Evolutionary conservation across 2,329 filamentous ascomycete genomes (phyloP), one percentile per base, ranked within the genome.

Genomic region (Trichophyton schoenleinii): DNA sequence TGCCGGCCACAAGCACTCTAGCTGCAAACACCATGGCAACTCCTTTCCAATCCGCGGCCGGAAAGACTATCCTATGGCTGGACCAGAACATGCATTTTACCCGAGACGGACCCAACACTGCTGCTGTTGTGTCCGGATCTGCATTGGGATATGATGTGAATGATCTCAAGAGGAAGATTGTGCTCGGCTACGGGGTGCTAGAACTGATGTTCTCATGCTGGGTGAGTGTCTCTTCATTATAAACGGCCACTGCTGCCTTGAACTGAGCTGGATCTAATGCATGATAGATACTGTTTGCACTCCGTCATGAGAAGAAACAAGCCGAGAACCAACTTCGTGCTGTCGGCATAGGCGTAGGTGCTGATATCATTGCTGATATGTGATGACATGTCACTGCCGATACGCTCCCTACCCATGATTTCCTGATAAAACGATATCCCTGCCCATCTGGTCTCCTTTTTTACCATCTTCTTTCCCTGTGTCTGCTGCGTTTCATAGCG

Each of bases 191-290:
- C 74, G 85, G 84, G 7, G 94, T 96, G 68, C 70, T 95, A 70
- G 91, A 96, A 78, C 83, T 89, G 72, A 79, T 89, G 66, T 81
- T 82, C 64, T 96, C 91, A 89, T 91, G 95, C 73, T 96, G 91
- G 91, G 84, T 84, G 70, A 64, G 78, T 72, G 13, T 6, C 5
- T 36, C 11, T 22, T 20, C 6, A 8, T 3, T 57, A n/a, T 15
- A 36, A 22, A 22, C 36, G 6, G 28, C 28, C 28, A 31, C 6
- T 31, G 6, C 28, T 31, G 28, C 18, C 15, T 20, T 15, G n/a
- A 22, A 9, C 13, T 36, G 44, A 59, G 7, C 25, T 20, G 18
- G 20, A 44, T 9, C 28, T 59, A 28, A 46, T 25, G 8, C 20
- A 18, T 46, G 20, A 59, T 46, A 59, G 58, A 48, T 59, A n/a